Conservation (phyloP, 2,329 filamentous ascomycete species). For the Pseudocercospora crystallina region DNA sequence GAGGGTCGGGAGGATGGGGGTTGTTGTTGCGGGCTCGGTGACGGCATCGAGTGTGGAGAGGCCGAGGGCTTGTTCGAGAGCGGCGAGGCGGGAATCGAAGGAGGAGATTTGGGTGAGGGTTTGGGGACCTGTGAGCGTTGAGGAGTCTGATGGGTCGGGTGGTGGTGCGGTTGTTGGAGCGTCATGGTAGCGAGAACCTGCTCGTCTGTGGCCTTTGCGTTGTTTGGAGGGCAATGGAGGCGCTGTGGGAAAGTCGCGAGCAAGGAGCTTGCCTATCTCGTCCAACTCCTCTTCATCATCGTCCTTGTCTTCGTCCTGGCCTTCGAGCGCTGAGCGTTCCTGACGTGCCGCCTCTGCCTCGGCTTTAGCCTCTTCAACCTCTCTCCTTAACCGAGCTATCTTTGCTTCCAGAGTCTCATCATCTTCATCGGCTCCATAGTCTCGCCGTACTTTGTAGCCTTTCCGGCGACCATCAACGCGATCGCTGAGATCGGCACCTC, state of each 20-base stretch:
- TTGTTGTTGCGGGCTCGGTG: constrained; percentile 56
- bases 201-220: constrained; percentile 10
- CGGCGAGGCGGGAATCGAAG: constrained; percentile 77
- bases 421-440: constrained; percentile 74
- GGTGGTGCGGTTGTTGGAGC: constrained; percentile 16
- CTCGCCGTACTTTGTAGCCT: constrained; percentile 65
- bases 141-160: constrained; percentile 1
- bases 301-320: constrained; percentile 41
- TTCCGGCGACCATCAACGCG: constrained; percentile 78
- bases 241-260: constrained; percentile 34
- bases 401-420: constrained; percentile 75
- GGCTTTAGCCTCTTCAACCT: constrained; percentile 65
- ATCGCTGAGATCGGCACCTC: constrained; percentile 84
- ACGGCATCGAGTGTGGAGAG: constrained; percentile 65
- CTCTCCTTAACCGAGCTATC: constrained; percentile 77
- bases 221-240: constrained; percentile 26
- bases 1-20: constrained; percentile 79
- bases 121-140: constrained; percentile 45
- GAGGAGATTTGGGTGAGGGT: constrained; percentile 78
- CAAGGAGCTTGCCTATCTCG: constrained; percentile 70
- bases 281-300: constrained; percentile 56
- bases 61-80: constrained; percentile 79
- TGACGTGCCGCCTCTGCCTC: constrained; percentile 41
- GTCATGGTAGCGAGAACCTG: constrained; percentile 20
- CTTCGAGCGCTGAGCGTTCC: constrained; percentile 32